Evolutionary conservation across 169 alveolate species (phyloP).

Genomic region (Plasmodium inui): DNA sequence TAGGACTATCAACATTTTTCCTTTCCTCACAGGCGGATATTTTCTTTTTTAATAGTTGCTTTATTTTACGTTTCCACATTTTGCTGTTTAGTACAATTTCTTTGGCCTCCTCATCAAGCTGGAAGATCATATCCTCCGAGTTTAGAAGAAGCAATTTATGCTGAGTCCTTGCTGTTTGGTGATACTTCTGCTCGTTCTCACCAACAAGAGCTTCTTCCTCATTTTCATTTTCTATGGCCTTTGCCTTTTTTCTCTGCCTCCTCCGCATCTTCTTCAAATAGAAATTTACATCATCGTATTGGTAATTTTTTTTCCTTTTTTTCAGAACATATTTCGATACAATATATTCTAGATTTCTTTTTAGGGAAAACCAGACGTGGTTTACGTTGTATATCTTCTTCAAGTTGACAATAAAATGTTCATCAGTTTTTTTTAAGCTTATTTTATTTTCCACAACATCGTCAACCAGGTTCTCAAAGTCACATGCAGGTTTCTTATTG

Average conservation of each 20-base stretch:
- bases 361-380: constrained; percentile 19
- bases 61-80: constrained; percentile 60
- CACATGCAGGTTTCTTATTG: constrained; percentile 1
- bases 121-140: constrained; percentile 19
- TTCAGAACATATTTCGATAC: constrained; percentile 66
- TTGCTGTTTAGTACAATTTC: constrained; percentile 37
- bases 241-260: neutral
- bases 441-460: constrained; percentile 26
- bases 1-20: neutral
- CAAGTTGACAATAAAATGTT: constrained; percentile 22
- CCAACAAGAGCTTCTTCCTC: neutral
- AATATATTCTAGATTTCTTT: constrained; percentile 35
- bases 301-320: constrained; percentile 47
- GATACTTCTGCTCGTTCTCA: neutral
- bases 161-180: neutral
- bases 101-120: constrained; percentile 16
- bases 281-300: constrained; percentile 66
- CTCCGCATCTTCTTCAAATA: constrained; percentile 44
- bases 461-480: constrained; percentile 11
- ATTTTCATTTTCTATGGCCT: neutral
- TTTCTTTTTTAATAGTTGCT: constrained; percentile 21
- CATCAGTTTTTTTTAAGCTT: constrained; percentile 47
- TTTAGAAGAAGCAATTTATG: constrained; percentile 7
- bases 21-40: neutral
- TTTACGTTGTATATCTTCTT: constrained; percentile 13